Conservation (phyloP, 2,329 filamentous ascomycete genomes). For the Cladosporium sp. region DNA sequence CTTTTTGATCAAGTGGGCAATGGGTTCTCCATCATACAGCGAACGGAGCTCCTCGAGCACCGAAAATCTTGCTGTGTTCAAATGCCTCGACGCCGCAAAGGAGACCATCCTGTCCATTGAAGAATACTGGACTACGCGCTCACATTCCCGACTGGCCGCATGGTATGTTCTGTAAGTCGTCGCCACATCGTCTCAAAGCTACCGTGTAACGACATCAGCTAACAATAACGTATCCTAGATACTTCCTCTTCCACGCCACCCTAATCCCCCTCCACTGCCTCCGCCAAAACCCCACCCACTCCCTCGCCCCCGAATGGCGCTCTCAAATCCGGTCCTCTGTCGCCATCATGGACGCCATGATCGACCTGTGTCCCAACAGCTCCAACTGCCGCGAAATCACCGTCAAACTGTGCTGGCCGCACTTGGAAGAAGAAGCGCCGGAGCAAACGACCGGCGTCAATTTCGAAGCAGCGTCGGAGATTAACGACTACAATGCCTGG, state of each 20-base stretch:
- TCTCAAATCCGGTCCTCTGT: slow-evolving; percentile 5
- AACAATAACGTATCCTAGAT: background rate
- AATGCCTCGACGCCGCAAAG: slow-evolving; percentile 8
- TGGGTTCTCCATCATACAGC: background rate
- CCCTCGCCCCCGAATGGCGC: slow-evolving; percentile 7
- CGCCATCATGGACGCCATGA: slow-evolving; percentile 7
- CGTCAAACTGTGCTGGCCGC: slow-evolving; percentile 5
- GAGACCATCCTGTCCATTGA: slow-evolving; percentile 4
- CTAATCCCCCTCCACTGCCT: slow-evolving; percentile 10
- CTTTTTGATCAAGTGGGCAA: slow-evolving; percentile 1
- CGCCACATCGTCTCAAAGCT: background rate
- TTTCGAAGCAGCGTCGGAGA: background rate
- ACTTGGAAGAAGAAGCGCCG: background rate
- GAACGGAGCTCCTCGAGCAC: slow-evolving; percentile 1
- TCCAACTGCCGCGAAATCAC: slow-evolving; percentile 9
- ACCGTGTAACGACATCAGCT: background rate
- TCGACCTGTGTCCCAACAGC: slow-evolving; percentile 1
- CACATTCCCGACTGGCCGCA: background rate
- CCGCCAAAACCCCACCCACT: slow-evolving; percentile 3
- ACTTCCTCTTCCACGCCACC: slow-evolving; percentile 11
- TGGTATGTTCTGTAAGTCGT: slow-evolving; percentile 9
- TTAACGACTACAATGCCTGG: slow-evolving; percentile 7
- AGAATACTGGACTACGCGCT: slow-evolving; percentile 9
- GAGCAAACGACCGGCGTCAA: background rate
- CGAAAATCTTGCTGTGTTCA: slow-evolving; percentile 5